Evolutionary conservation across 257 asterid genomes (phyloP).

Genomic region (Phtheirospermum japonicum): DNA sequence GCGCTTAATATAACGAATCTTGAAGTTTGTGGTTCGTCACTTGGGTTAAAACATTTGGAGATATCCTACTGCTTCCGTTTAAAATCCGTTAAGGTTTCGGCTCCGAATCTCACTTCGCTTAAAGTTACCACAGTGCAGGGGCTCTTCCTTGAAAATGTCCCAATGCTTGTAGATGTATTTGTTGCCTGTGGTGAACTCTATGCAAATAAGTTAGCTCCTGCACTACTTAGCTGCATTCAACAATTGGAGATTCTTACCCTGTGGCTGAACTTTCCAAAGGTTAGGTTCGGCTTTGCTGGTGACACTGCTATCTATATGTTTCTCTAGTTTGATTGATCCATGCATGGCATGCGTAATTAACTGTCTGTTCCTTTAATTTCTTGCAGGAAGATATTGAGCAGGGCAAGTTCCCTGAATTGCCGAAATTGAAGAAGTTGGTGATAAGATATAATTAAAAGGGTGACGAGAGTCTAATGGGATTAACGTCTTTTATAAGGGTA

Average conservation of each 20-base stretch:
- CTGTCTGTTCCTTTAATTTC: not conserved
- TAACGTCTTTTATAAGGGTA: not conserved
- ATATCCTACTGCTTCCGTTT: not conserved
- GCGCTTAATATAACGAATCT: not conserved
- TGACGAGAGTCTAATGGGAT: not conserved
- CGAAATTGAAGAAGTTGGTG: not conserved
- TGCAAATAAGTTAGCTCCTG: not conserved
- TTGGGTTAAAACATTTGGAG: conserved; percentile 17
- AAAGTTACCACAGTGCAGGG: not conserved
- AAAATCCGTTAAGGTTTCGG: not conserved
- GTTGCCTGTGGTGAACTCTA: not conserved
- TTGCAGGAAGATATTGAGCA: not conserved
- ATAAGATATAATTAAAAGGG: not conserved
- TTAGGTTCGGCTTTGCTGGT: too few relatives aligned
- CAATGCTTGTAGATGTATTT: not conserved
- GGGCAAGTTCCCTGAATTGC: not conserved
- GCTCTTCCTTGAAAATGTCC: conserved; percentile 14
- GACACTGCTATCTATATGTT: too few relatives aligned
- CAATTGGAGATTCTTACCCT: conserved; percentile 4
- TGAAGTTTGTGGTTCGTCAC: conserved; percentile 21
- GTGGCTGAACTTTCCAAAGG: too few relatives aligned
- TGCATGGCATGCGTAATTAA: not conserved
- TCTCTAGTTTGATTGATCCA: not conserved
- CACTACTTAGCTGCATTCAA: not conserved
- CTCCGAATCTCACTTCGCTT: conserved; percentile 12